Evolutionary conservation across 176 grass and related monocot genomes (phyloP), one percentile per base, ranked within the genome.

Genomic region (Aegilops bicornis): DNA sequence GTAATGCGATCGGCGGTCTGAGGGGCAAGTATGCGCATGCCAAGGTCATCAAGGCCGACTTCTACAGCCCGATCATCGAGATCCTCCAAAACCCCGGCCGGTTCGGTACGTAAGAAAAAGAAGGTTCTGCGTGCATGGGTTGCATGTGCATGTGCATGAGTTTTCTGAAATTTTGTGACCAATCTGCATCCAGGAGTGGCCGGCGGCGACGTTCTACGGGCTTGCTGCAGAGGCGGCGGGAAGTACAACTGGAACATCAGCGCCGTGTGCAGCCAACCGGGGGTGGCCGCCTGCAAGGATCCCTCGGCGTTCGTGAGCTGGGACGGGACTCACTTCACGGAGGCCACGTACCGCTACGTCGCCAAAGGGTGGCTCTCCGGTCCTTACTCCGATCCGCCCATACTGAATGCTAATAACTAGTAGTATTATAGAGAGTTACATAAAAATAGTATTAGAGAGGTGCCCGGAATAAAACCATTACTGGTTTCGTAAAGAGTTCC

Each of bases 321-420:
- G 79, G 79, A 88, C 35, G 86, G 86, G 24, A 24, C 30, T 15
- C 86, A 88, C 79, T 82, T 56, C 60, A 87, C 86, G 29, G 86
- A 88, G 71, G 61, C 71, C 62, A 12, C 37, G 2, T 13, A 88
- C 71, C 71, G 45, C 3, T 12, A 32, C 79, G 16, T 88, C 3
- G 43, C 61, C 79, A 19, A 69, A 35, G 72, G 86, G 8, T 88
- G 86, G 79, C 72, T 88, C 47, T 0, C 76, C 73, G 62, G n/a
- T 45, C 73, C 1, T 68, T 85, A 37, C 31, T 27, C 3, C 62
- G n/a, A 14, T 56, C 15, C 40, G 0, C 19, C 54, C 54, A 58
- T 58, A 58, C 19, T 58, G 19, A 54, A 54, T 17, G 50, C 50
- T 45, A 12, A 45, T 45, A 45, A 45, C 42, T n/a, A n/a, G n/a